These are phyloP conservation scores for Trypanosoma melophagium DNA, from an alignment of 208 protist species.

Conservation along the genomic window DNA sequence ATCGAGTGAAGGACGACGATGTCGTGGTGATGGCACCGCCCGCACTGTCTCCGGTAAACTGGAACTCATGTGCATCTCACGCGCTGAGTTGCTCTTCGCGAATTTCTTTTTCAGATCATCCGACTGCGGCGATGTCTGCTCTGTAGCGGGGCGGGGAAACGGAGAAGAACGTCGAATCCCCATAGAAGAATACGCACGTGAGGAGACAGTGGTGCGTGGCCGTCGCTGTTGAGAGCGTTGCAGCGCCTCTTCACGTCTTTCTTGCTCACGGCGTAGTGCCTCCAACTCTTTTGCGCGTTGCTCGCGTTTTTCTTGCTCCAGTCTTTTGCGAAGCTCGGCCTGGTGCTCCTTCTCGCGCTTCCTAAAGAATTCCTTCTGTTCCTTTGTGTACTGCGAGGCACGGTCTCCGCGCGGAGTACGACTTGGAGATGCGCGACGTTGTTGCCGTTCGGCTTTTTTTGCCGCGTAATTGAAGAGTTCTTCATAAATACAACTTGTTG, in stretches of 20 bases:
- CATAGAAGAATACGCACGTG: slow-evolving; percentile 9
- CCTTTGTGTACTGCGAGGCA: slow-evolving; percentile 52
- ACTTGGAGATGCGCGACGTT: slow-evolving; percentile 3
- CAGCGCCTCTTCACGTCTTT: slow-evolving; percentile 35
- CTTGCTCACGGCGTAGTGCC: slow-evolving; percentile 39
- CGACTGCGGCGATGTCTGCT: background rate
- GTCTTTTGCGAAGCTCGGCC: slow-evolving; percentile 37
- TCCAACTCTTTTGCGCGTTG: slow-evolving; percentile 56
- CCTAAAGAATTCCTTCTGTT: slow-evolving; percentile 64
- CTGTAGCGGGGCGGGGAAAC: background rate
- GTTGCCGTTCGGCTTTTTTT: slow-evolving; percentile 16
- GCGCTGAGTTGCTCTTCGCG: background rate
- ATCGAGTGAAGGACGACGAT: background rate
- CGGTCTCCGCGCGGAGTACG: slow-evolving; percentile 9
- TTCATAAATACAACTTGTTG: slow-evolving; percentile 27
- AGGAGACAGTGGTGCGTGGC: slow-evolving; percentile 13
- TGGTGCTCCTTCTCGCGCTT: slow-evolving; percentile 65
- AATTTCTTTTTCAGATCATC: background rate
- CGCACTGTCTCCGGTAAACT: slow-evolving; percentile 7
- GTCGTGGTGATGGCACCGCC: slow-evolving; percentile 1
- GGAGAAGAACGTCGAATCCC: slow-evolving; percentile 21
- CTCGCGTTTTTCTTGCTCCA: slow-evolving; percentile 36
- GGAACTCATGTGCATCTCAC: background rate
- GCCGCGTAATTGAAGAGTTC: slow-evolving; percentile 9
- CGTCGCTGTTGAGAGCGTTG: slow-evolving; percentile 52